Conservation (phyloP, 1,284 basidiomycete species). For the Cystobasidiaceae sp. region DNA sequence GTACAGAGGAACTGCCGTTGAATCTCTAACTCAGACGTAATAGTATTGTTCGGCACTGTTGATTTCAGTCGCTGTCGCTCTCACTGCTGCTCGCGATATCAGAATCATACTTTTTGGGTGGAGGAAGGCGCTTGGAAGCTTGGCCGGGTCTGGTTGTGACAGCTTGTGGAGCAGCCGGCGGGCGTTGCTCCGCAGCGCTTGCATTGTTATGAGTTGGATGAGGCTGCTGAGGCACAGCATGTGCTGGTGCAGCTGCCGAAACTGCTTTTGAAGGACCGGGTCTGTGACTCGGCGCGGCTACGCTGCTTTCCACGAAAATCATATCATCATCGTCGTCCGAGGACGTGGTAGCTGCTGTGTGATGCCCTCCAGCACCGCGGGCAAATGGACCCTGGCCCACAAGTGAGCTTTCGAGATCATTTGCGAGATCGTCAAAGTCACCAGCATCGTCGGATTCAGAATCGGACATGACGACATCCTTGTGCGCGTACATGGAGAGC, state of each 20-base stretch:
- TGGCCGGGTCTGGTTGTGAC: background rate
- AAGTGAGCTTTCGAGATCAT: constrained; percentile 24
- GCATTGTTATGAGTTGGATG: background rate
- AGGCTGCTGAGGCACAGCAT: background rate
- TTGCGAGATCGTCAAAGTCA: constrained; percentile 28
- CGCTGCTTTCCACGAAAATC: no score
- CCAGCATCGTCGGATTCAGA: constrained; percentile 1
- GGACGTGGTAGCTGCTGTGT: background rate
- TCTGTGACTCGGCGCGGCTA: no score
- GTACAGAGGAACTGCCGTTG: background rate
- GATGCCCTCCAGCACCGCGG: background rate
- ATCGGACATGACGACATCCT: constrained; percentile 15
- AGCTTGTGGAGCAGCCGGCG: background rate
- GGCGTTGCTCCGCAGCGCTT: background rate
- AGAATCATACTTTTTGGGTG: constrained; percentile 6
- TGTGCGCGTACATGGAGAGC: background rate
- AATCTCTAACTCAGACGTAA: background rate
- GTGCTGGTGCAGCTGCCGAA: background rate
- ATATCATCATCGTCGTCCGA: background rate
- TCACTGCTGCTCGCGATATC: constrained; percentile 31
- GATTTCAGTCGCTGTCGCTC: constrained; percentile 25
- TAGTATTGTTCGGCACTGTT: background rate
- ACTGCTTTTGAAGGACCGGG: background rate
- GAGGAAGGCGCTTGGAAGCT: background rate
- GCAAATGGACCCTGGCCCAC: constrained; percentile 13